Base-by-base conservation (phyloP, 495 filamentous ascomycete genomes). In the Choiromyces venosus region DNA sequence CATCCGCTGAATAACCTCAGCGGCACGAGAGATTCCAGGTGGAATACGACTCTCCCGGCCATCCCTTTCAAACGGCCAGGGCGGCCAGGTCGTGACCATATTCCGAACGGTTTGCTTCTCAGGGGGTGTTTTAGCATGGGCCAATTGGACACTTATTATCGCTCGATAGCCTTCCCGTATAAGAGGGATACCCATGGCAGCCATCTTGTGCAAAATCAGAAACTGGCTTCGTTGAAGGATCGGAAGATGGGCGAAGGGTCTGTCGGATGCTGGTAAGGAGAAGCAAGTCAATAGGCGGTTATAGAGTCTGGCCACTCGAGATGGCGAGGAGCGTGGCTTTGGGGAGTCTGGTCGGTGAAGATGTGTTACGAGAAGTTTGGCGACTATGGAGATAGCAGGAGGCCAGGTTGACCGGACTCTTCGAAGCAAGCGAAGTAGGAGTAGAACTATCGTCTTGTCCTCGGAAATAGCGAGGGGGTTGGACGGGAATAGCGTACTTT, bases 21-120 rank as follows among this genome's bases (percentile, higher is more conserved):
- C 85, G 16, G 90, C 88, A 64, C 88, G 86, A 65, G 89, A 89
- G n/a, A 82, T 82, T 72, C 86, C 85, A 0, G 52, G 56, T 37
- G 6, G 56, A 4, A 3, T 21, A 18, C 5, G 14, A 37, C 44
- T 37, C 40, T 10, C 10, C 65, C 79, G 74, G 39, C 87, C 86
- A 64, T 90, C 87, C 64, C 83, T 87, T 10, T 88, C 87, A 78
- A 88, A 85, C 68, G 90, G 91, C 88, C 88, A 93, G 1, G 91
- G 91, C 4, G 91, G 91, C 91, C 91, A 92, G 18, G 86, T 87
- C 0, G 83, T 83, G 7, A 87, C 84, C 82, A 92, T 90, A 77
- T 39, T 4, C 44, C 83, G 79, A 1, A 87, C 88, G 83, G 85
- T 89, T 75, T 87, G 85, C 16, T 83, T 85, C 79, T 92, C 91